Conservation (phyloP, 345 rosid genomes). For the Rhizophora apiculata region DNA sequence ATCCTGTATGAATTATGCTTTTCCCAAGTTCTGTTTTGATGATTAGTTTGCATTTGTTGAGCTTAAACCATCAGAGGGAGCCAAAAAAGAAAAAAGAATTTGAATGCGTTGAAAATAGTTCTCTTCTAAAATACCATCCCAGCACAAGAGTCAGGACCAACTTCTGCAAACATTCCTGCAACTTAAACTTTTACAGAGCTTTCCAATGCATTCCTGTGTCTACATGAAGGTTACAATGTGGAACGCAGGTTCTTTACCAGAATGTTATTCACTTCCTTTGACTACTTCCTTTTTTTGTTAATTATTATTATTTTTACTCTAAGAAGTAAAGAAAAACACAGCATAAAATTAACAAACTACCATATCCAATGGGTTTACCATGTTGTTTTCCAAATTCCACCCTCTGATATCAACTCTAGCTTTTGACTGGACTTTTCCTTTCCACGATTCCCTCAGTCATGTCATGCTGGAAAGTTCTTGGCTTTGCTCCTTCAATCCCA, state of each 20-base stretch:
- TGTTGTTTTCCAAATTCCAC: no score
- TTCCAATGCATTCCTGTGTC: neutral
- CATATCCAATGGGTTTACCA: neutral
- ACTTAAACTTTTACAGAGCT: neutral
- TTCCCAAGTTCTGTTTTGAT: neutral
- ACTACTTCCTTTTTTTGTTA: neutral
- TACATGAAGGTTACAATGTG: no score
- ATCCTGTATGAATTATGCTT: neutral
- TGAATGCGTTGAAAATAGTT: no score
- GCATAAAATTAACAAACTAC: neutral
- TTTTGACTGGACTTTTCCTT: neutral
- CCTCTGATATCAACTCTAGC: neutral
- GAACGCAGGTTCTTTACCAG: no score
- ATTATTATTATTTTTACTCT: neutral
- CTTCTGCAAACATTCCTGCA: neutral
- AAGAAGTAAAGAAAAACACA: neutral
- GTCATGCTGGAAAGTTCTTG: conserved; percentile 11
- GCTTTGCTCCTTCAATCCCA: conserved; percentile 15
- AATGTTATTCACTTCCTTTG: no score
- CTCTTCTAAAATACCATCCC: no score
- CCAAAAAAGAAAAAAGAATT: neutral
- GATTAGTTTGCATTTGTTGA: neutral
- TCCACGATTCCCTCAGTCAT: neutral
- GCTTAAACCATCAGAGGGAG: neutral
- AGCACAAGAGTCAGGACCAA: no score